Evolutionary conservation across 2,329 filamentous ascomycete species (phyloP).

Genomic region (Alternaria viburni): DNA sequence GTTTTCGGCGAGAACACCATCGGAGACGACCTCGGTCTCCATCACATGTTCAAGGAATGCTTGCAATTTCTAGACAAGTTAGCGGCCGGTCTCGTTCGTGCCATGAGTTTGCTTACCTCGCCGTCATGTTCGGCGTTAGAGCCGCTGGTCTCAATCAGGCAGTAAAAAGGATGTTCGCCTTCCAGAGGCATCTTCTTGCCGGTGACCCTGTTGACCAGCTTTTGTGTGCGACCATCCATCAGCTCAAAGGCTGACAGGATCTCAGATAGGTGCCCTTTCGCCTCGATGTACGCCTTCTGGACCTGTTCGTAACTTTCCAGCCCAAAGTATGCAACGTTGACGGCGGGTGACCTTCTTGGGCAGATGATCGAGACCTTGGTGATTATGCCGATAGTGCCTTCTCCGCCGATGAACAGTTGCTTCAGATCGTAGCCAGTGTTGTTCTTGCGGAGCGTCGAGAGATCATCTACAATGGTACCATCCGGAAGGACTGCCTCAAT

Average conservation of each 20-base stretch:
- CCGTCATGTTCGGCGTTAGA: conserved; percentile 93
- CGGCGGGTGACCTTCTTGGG: conserved; percentile 82
- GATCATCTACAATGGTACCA: conserved; percentile 88
- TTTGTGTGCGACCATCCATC: conserved; percentile 87
- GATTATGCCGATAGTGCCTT: conserved; percentile 94
- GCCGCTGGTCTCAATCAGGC: conserved; percentile 93
- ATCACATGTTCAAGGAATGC: conserved; percentile 91
- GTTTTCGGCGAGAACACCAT: conserved; percentile 91
- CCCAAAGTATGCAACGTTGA: conserved; percentile 95
- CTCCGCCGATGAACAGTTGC: conserved; percentile 93
- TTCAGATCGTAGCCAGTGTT: conserved; percentile 98
- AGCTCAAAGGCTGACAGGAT: conserved; percentile 97
- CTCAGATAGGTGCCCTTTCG: conserved; percentile 88
- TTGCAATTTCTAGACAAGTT: conserved; percentile 74
- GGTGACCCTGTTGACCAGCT: conserved; percentile 66
- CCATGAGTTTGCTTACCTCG: conserved; percentile 49
- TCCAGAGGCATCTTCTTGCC: conserved; percentile 82
- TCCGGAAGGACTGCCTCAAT: conserved; percentile 93
- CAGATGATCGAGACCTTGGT: conserved; percentile 90
- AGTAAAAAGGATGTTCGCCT: conserved; percentile 89
- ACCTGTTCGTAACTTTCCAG: conserved; percentile 89
- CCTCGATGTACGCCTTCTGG: conserved; percentile 83
- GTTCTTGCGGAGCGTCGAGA: conserved; percentile 91
- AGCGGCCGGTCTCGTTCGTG: background rate
- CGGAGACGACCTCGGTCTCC: conserved; percentile 81